Evolutionary conservation across 805 yeast species (phyloP).

Genomic region (Zygotorulaspora florentina): DNA sequence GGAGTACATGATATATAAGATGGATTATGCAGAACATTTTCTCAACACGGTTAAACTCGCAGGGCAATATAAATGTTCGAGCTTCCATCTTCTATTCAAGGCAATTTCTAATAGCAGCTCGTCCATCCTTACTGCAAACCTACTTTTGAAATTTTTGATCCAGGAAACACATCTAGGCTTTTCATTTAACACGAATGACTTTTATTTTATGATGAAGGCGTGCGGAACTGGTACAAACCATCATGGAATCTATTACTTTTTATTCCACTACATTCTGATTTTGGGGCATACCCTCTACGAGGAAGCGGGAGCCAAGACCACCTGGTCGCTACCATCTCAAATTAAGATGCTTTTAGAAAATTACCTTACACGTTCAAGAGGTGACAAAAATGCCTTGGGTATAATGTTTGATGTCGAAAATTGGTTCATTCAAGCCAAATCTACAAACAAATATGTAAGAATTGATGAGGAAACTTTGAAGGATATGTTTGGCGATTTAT

Average conservation of each 20-base stretch:
- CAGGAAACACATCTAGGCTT: conserved; percentile 3
- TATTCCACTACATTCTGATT: conserved; percentile 6
- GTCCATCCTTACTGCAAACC: conserved; percentile 14
- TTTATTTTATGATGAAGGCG: conserved; percentile 13
- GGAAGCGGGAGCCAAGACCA: neutral
- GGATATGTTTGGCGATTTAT: conserved; percentile 9
- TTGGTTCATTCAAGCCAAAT: conserved; percentile 4
- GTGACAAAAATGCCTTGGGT: conserved; percentile 6
- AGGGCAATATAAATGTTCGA: conserved; percentile 7
- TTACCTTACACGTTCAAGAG: conserved; percentile 1
- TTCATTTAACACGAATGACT: conserved; percentile 16
- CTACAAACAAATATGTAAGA: neutral
- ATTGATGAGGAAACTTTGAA: conserved; percentile 4
- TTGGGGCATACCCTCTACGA: conserved; percentile 7
- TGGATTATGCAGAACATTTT: conserved; percentile 6
- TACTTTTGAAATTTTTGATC: conserved; percentile 11
- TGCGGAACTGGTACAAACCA: conserved; percentile 9
- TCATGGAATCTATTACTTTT: conserved; percentile 11
- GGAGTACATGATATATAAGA: conserved; percentile 13
- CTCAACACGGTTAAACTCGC: conserved; percentile 9
- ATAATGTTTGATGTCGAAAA: conserved; percentile 6
- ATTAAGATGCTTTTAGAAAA: conserved; percentile 4
- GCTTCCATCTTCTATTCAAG: conserved; percentile 16
- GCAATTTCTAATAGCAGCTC: conserved; percentile 14
- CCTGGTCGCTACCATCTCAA: conserved; percentile 12